A percentile compares a stretch with the other conserved stretches of the same genome.
Evolutionary conservation across 2,329 filamentous ascomycete genomes (phyloP).

Genomic region (Plenodomus tracheiphilus): DNA sequence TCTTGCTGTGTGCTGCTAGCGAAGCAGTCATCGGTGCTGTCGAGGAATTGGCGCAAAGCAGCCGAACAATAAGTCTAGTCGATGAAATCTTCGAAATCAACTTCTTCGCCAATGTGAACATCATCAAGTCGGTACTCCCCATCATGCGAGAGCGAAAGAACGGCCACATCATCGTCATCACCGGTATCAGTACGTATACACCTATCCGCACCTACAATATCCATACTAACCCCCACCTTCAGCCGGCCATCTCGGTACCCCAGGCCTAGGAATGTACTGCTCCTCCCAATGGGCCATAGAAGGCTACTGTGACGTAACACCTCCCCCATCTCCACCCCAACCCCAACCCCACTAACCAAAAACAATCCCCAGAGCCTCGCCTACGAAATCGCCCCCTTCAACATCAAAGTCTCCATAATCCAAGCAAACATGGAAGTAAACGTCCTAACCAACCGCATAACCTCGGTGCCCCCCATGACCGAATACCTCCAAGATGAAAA

Average conservation of each 20-base stretch:
- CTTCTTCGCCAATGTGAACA: slow-evolving; percentile 95
- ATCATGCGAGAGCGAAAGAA: slow-evolving; percentile 77
- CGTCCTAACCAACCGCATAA: slow-evolving; percentile 83
- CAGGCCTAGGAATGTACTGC: slow-evolving; percentile 87
- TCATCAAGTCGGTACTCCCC: slow-evolving; percentile 86
- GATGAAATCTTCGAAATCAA: slow-evolving; percentile 92
- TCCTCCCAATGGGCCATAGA: slow-evolving; percentile 94
- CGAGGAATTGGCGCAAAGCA: slow-evolving; percentile 79
- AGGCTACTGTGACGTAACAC: slow-evolving; percentile 80
- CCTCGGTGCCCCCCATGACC: slow-evolving; percentile 76
- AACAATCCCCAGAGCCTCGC: slow-evolving; percentile 64
- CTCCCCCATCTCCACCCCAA: background rate
- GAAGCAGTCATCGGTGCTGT: slow-evolving; percentile 89
- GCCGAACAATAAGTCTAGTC: slow-evolving; percentile 74
- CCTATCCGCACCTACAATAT: too few relatives aligned
- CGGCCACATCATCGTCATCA: slow-evolving; percentile 88
- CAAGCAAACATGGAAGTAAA: slow-evolving; percentile 94
- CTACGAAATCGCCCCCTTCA: slow-evolving; percentile 94
- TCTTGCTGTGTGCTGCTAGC: slow-evolving; percentile 85
- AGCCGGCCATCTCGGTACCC: slow-evolving; percentile 88
- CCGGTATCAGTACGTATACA: slow-evolving; percentile 70
- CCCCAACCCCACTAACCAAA: slow-evolving; percentile 5
- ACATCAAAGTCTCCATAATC: slow-evolving; percentile 92
- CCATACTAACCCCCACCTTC: slow-evolving; percentile 4
- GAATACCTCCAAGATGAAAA: slow-evolving; percentile 71